phyloP scores from a whole-genome alignment of 495 filamentous ascomycete genomes.

The Chaetomium fimeti region DNA sequence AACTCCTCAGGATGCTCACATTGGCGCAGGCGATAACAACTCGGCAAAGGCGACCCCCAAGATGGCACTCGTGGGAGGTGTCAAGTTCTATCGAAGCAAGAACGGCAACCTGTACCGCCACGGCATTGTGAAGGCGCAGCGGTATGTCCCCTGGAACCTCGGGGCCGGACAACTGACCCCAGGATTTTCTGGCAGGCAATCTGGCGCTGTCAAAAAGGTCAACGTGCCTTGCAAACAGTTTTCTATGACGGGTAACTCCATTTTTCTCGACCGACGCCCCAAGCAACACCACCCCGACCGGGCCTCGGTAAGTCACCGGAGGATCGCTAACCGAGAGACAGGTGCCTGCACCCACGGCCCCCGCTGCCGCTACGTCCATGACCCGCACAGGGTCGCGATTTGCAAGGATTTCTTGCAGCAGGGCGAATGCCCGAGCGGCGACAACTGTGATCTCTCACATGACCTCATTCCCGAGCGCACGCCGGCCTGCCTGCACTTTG shows the following conservation, averaged over 20 bases:
- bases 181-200: conserved; percentile 29
- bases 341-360: conserved; percentile 81
- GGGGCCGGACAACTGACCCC: conserved; percentile 29
- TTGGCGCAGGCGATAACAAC: conserved; percentile 58
- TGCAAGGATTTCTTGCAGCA: conserved; percentile 84
- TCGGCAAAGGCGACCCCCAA: conserved; percentile 73
- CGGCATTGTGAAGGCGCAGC: conserved; percentile 63
- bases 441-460: conserved; percentile 90
- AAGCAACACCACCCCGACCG: conserved; percentile 26
- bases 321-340: conserved; percentile 47
- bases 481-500: conserved; percentile 85
- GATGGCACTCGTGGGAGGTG: conserved; percentile 71
- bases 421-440: conserved; percentile 74
- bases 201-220: conserved; percentile 62
- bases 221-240: conserved; percentile 84
- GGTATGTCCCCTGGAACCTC: conserved; percentile 50
- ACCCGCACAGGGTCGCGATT: conserved; percentile 82
- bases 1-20: conserved; percentile 45
- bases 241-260: conserved; percentile 78
- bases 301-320: conserved; percentile 32
- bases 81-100: conserved; percentile 85
- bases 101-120: conserved; percentile 85
- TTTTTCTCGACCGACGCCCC: conserved; percentile 43
- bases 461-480: conserved; percentile 80
- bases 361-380: conserved; percentile 77